Base-by-base conservation (phyloP, 1,139 yeast genomes). In the Groenewaldozyma sp. region DNA sequence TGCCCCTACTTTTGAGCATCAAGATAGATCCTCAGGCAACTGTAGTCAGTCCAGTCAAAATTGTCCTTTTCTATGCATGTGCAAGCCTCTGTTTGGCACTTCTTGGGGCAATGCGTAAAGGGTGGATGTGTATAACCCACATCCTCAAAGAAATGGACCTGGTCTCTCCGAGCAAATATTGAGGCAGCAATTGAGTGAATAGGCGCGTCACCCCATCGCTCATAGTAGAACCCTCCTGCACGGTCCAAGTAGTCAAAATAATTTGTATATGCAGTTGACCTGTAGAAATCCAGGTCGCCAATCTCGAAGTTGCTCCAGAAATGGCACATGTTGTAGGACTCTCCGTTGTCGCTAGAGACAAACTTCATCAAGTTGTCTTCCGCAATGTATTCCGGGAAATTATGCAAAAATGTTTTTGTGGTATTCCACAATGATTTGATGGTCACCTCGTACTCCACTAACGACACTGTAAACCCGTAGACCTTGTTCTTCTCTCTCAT, bases 131-230 rank as follows among this genome's bases (percentile, higher is more conserved):
- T 80, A 63, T 83, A 82, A 45, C 95, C 94, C 44, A 84, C 71
- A 53, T 86, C 93, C 43, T 79, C 84, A 58, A 84, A 81, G 69
- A 78, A 80, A 59, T 86, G 91, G 41, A 82, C 60, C 56, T 76
- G 72, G 28, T 73, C 75, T 58, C 73, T 72, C 45, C 78, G 75
- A 56, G 82, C 63, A 61, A 84, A 78, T 45, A 83, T 64, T 3
- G 88, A 68, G n/a, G 82, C 94, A 11, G 91, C 94, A 53, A 84
- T 76, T 11, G 94, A 81, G 58, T 84, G 95, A 29, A 84, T 79
- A 28, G 95, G 94, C 10, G 94, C 94, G 62, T 83, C 95, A 45
- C 94, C 94, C 94, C 94, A 84, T 58, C 94, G 73, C 64, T 84
- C 94, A 59, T 84, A 84, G 63, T 80, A 84, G 65, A 84, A 84